phyloP scores from a whole-genome alignment of 148 eudicot species.

The Dianthus caryophyllus region DNA sequence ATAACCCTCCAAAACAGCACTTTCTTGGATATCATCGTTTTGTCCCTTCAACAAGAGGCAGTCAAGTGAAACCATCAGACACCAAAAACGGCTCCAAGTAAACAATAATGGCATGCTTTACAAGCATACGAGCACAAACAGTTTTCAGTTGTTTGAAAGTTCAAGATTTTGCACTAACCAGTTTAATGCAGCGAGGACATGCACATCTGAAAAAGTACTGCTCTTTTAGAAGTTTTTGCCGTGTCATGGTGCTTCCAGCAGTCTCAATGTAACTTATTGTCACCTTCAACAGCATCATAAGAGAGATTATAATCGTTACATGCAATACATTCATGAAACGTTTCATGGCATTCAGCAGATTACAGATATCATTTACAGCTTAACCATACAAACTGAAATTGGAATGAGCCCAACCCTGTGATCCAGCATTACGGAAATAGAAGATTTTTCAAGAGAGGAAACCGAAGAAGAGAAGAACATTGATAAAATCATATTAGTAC shows the following conservation, averaged over 20 bases:
- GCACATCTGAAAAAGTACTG: slow-evolving; percentile 78
- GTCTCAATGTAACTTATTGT: slow-evolving; percentile 83
- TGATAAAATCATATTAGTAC: slow-evolving; percentile 38
- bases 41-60: slow-evolving; percentile 48
- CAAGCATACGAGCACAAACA: neutral
- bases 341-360: neutral
- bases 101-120: neutral
- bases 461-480: neutral
- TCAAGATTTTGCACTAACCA: slow-evolving; percentile 38
- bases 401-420: neutral
- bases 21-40: slow-evolving; percentile 74
- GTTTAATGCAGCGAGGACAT: slow-evolving; percentile 69
- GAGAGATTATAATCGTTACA: slow-evolving; percentile 10
- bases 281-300: slow-evolving; percentile 44
- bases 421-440: neutral
- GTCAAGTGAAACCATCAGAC: slow-evolving; percentile 10
- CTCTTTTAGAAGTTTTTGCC: slow-evolving; percentile 78
- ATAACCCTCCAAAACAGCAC: slow-evolving; percentile 89
- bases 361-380: neutral
- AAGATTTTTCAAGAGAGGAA: neutral
- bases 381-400: neutral
- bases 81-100: neutral
- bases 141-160: neutral
- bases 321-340: neutral
- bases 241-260: slow-evolving; percentile 86